Conservation (phyloP, 768 basidiomycete genomes). For the Glaciozyma martinii region DNA sequence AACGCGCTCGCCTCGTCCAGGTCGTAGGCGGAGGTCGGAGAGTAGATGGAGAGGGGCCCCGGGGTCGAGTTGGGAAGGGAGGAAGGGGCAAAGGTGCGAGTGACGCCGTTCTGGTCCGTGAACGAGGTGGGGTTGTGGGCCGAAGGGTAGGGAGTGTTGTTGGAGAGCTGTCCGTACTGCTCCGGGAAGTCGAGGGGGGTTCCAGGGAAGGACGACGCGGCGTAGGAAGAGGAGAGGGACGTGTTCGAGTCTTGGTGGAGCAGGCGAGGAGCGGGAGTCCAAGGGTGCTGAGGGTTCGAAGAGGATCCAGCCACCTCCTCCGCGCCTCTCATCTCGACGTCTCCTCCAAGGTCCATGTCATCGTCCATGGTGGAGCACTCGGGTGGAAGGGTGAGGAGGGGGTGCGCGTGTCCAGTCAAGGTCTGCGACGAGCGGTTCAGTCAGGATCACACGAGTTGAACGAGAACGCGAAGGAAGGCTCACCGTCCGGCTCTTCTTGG, state of each 20-base stretch:
- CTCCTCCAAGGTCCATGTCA: background rate
- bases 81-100: constrained; percentile 10
- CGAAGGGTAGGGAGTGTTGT: constrained; percentile 1
- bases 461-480: background rate
- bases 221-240: background rate
- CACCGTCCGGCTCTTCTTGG: background rate
- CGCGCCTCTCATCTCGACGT: background rate
- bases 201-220: background rate
- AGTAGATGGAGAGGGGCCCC: background rate
- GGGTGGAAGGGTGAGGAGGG: background rate
- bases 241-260: background rate
- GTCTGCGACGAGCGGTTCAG: background rate
- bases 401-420: background rate
- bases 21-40: background rate
- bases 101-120: constrained; percentile 27
- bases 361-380: background rate
- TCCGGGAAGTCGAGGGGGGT: background rate
- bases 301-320: background rate
- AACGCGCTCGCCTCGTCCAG: background rate
- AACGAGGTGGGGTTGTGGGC: constrained; percentile 18
- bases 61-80: constrained; percentile 1
- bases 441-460: background rate
- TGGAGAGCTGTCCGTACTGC: background rate
- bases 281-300: background rate
- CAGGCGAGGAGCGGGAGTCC: background rate